Evolutionary conservation across 768 basidiomycete species (phyloP), one percentile per base, ranked within the genome.

Genomic region (Mycena chlorophos): DNA sequence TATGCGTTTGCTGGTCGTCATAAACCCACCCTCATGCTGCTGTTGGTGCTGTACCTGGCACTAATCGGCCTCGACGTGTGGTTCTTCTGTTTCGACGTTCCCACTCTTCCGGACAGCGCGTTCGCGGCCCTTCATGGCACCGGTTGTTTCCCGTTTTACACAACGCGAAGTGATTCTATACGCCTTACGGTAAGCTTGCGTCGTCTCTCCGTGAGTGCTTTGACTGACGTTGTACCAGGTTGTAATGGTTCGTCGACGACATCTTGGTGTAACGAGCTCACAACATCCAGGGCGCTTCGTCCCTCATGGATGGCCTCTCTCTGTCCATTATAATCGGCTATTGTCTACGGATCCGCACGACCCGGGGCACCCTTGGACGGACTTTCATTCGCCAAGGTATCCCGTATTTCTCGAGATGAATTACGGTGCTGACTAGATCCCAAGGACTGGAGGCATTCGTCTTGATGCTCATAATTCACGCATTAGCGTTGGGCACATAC

Each of bases 1-100:
- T 75, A 75, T 49, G 77, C 74, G 6, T 78, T 78, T 54, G 62
- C 74, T 4, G 75, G 75, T 4, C 69, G 74, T 40, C 70, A 65
- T 47, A 58, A 54, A 38, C 58, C 52, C 8, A 55, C 75, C 26
- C 66, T 77, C 4, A 46, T 51, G 8, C 30, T 73, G 20, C 57
- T 78, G 39, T 63, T 67, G 10, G 20, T 55, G 5, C 68, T 69
- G 52, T 78, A 71, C 56, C 46, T 63, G 3, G 62, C 60, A 10
- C 68, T 78, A 14, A 51, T 73, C 17, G 71, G 61, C 1, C 57
- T 71, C 12, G 66, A 73, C 51, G 52, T 76, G 10, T 76, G 73
- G 73, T 67, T 70, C 3, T 77, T 77, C 53, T 73, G 71, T 45
- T 62, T 59, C 14, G 45, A 66, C 17, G 60, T 70, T 42, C 54